Evolutionary conservation across 2,329 filamentous ascomycete genomes (phyloP).

Genomic region (Penicillium sclerotiorum): DNA sequence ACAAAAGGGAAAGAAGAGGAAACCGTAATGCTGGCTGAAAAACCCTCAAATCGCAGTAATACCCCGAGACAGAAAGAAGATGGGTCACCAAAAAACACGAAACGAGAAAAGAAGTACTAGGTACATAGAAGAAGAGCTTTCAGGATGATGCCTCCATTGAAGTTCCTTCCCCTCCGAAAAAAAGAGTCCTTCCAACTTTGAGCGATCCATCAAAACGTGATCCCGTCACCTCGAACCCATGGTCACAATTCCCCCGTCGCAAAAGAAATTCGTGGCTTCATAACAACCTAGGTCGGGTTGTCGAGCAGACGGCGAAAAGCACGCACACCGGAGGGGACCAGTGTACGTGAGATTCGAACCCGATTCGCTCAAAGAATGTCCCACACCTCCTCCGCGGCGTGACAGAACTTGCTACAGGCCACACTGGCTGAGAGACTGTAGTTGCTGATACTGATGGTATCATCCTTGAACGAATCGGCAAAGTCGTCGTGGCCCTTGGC

Average conservation of each 20-base stretch:
- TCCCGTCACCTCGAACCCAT: slow-evolving; percentile 2
- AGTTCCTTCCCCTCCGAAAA: no score
- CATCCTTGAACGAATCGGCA: slow-evolving; percentile 90
- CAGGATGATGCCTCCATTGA: neutral
- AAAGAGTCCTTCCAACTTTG: no score
- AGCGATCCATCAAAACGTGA: neutral
- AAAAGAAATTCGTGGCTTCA: slow-evolving; percentile 24
- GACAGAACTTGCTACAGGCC: slow-evolving; percentile 99
- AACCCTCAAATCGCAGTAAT: neutral
- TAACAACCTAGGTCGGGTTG: slow-evolving; percentile 5
- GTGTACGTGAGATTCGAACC: slow-evolving; percentile 13
- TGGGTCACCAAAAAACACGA: slow-evolving; percentile 14
- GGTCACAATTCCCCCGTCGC: slow-evolving; percentile 11
- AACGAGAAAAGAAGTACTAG: no score
- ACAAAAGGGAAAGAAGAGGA: slow-evolving; percentile 1
- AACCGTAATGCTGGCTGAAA: slow-evolving; percentile 1
- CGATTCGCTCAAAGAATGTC: slow-evolving; percentile 70
- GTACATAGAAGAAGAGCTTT: neutral
- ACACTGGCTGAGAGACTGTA: slow-evolving; percentile 97
- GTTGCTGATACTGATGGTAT: slow-evolving; percentile 98
- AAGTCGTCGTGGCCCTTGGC: slow-evolving; percentile 96
- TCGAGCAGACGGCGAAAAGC: slow-evolving; percentile 14
- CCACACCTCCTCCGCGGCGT: slow-evolving; percentile 96
- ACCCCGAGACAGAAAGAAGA: slow-evolving; percentile 2
- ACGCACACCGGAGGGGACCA: slow-evolving; percentile 1